A percentile compares a stretch with the other conserved stretches of the same genome.
Conservation (phyloP, 345 rosid species). For the Sonneratia alba region DNA sequence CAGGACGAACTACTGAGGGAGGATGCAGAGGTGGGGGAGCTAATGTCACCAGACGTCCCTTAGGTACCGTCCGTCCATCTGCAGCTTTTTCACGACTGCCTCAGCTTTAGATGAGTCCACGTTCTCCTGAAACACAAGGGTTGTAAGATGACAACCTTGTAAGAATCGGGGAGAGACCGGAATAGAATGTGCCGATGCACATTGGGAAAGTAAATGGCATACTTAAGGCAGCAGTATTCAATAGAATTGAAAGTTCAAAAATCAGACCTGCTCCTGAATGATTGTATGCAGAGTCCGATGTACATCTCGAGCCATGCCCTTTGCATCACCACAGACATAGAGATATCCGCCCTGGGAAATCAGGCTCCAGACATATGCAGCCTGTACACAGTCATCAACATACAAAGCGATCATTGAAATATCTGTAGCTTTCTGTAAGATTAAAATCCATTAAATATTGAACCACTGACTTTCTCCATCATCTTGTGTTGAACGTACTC, state of each 20-base stretch:
- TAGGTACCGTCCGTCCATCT: conserved; percentile 76
- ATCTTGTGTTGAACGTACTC: conserved; percentile 95
- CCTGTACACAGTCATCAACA: conserved; percentile 29
- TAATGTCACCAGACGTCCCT: conserved; percentile 79
- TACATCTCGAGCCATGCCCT: conserved; percentile 97
- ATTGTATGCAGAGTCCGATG: conserved; percentile 83
- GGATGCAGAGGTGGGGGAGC: neutral
- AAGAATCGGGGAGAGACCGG: neutral
- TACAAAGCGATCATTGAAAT: neutral
- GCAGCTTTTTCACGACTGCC: conserved; percentile 80
- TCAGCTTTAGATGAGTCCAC: conserved; percentile 73
- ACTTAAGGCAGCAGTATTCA: neutral
- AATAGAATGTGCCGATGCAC: neutral
- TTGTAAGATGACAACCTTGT: neutral
- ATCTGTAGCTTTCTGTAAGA: neutral
- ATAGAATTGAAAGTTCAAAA: neutral
- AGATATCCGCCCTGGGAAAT: conserved; percentile 67
- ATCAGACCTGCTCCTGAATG: conserved; percentile 71
- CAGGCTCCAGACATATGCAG: conserved; percentile 68
- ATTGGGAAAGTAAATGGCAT: neutral
- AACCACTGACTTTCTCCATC: conserved; percentile 47
- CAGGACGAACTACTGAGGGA: neutral
- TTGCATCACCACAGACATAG: conserved; percentile 98
- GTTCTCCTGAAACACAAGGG: conserved; percentile 43
- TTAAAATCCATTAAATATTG: neutral